A percentile compares a stretch with the other conserved stretches of the same genome.
Conservation (phyloP, 139 green algal genomes). For the Ulvella scutata region DNA sequence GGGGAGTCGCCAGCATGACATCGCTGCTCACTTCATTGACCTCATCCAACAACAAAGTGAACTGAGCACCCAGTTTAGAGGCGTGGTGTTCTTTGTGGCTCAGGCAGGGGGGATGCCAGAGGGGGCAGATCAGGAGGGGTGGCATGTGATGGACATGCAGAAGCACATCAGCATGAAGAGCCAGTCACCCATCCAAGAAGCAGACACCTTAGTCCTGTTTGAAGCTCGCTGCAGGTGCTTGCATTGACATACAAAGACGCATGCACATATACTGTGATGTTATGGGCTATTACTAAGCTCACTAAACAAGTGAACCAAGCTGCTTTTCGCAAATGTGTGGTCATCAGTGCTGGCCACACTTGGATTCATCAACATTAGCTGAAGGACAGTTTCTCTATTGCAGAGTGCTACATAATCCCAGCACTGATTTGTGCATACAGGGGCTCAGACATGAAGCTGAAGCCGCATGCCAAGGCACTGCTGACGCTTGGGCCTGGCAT, state of each 20-base stretch:
- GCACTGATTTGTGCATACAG: too few species aligned
- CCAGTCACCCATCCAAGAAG: not conserved
- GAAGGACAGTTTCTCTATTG: too few species aligned
- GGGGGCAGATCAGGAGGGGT: not conserved
- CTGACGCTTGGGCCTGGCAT: slow-evolving; percentile 34
- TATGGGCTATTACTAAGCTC: too few species aligned
- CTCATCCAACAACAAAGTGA: not conserved
- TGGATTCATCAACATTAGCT: too few species aligned
- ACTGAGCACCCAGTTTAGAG: not conserved
- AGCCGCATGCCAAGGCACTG: slow-evolving; percentile 23
- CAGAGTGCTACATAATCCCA: too few species aligned
- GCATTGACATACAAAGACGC: too few species aligned
- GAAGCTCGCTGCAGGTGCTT: not conserved
- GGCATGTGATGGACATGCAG: not conserved
- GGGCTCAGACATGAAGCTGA: slow-evolving; percentile 17
- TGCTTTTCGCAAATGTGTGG: too few species aligned
- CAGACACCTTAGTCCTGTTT: not conserved
- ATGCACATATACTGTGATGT: too few species aligned
- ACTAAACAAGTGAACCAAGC: too few species aligned
- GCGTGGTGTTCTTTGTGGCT: not conserved
- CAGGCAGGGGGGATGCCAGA: not conserved
- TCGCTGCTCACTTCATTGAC: not conserved
- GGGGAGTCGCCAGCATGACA: not conserved
- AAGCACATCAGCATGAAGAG: not conserved
- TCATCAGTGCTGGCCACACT: too few species aligned